Percentiles rank a stretch among this genome's conserved stretches.
These are phyloP conservation scores for Aureobasidium sp. DNA, from an alignment of 2,329 filamentous ascomycete genomes.

Conservation along the genomic window DNA sequence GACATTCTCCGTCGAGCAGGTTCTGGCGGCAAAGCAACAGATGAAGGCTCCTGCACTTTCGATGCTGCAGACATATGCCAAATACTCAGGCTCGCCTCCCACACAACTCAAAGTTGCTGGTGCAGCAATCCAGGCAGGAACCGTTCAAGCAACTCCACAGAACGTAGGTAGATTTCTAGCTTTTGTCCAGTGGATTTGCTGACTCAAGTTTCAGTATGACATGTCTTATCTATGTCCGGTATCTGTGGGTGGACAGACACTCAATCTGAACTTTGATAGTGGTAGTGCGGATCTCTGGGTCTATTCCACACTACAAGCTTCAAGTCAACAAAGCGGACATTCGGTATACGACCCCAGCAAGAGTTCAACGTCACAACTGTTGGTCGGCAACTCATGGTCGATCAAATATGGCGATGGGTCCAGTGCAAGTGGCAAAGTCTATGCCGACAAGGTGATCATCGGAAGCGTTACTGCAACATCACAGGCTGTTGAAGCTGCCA, in stretches of 20 bases:
- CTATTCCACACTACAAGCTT: slow-evolving; percentile 53
- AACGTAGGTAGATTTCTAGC: neutral
- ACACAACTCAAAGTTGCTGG: slow-evolving; percentile 27
- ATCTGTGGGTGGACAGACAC: slow-evolving; percentile 53
- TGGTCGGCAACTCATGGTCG: slow-evolving; percentile 48
- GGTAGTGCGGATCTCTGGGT: slow-evolving; percentile 64
- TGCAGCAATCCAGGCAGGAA: slow-evolving; percentile 32
- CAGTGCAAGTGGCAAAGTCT: slow-evolving; percentile 57
- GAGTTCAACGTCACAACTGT: slow-evolving; percentile 38
- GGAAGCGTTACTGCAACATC: slow-evolving; percentile 51
- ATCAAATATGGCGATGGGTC: slow-evolving; percentile 62
- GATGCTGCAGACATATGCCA: slow-evolving; percentile 23
- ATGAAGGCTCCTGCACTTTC: slow-evolving; percentile 27
- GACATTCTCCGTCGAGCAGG: slow-evolving; percentile 27
- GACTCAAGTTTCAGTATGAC: slow-evolving; percentile 12
- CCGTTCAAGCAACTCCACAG: slow-evolving; percentile 33
- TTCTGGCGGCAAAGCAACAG: slow-evolving; percentile 34
- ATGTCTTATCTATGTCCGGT: slow-evolving; percentile 46
- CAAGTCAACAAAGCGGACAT: slow-evolving; percentile 47
- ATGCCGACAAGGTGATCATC: slow-evolving; percentile 57
- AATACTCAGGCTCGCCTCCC: slow-evolving; percentile 25
- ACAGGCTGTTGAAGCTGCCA: slow-evolving; percentile 62
- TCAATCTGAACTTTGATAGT: slow-evolving; percentile 66
- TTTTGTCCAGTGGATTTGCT: neutral
- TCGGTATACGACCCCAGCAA: slow-evolving; percentile 48